phyloP scores from a whole-genome alignment of 176 grass and related monocot genomes.

The Coix lacrymajobi region DNA sequence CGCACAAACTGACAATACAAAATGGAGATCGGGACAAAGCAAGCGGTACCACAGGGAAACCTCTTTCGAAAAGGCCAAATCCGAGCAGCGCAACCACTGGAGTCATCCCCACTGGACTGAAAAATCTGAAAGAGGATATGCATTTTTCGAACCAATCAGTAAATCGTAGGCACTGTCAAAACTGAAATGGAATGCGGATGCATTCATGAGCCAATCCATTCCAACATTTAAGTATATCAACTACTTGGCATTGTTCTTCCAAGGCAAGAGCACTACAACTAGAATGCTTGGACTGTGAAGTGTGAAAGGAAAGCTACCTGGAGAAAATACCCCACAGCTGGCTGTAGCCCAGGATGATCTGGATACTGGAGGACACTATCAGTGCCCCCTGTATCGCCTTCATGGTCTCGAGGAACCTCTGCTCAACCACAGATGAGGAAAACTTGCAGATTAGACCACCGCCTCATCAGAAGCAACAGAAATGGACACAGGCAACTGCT shows the following conservation, averaged over 20 bases:
- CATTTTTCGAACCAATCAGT: neutral
- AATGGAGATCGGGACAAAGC: conserved; percentile 1
- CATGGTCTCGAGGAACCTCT: conserved; percentile 98
- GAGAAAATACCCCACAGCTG: conserved; percentile 99
- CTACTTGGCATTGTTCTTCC: neutral
- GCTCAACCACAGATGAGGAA: neutral
- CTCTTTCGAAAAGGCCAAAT: conserved; percentile 96
- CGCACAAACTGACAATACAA: neutral
- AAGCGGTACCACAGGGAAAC: conserved; percentile 90
- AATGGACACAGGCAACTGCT: neutral
- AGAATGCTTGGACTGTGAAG: neutral
- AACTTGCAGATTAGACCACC: neutral
- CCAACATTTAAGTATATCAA: neutral
- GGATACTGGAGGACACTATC: conserved; percentile 95
- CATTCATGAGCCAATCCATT: neutral
- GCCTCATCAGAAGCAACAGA: neutral
- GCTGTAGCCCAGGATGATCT: conserved; percentile 98
- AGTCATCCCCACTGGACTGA: conserved; percentile 95
- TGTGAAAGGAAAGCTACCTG: conserved; percentile 50
- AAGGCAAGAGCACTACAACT: neutral
- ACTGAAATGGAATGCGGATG: conserved; percentile 3
- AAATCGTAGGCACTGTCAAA: conserved; percentile 5
- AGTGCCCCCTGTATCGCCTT: conserved; percentile 87
- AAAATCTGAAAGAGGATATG: conserved; percentile 65
- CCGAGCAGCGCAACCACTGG: conserved; percentile 88